Evolutionary conservation across 257 asterid species (phyloP).

Genomic region (Leonotis leonurus): DNA sequence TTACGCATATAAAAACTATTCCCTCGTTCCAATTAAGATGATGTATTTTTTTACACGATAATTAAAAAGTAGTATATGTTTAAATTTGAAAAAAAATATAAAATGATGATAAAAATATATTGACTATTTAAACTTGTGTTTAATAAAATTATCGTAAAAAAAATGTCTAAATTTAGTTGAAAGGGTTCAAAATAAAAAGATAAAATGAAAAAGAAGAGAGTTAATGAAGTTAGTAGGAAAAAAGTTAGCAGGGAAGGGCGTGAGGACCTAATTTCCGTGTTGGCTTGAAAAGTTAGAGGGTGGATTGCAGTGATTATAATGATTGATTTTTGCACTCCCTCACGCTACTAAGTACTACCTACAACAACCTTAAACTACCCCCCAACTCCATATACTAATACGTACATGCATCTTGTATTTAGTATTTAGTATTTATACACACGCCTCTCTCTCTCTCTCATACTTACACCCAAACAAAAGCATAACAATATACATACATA

Average conservation of each 20-base stretch:
- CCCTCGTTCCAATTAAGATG: too few species aligned
- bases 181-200: neutral
- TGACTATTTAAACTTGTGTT: too few species aligned
- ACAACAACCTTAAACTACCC: constrained; percentile 51
- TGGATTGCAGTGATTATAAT: constrained; percentile 56
- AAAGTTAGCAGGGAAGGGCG: constrained; percentile 18
- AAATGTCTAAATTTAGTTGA: too few species aligned
- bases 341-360: too few species aligned
- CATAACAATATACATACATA: neutral
- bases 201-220: neutral
- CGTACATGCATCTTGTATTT: neutral
- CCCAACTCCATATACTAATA: neutral
- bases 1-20: too few species aligned
- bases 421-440: neutral
- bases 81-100: too few species aligned
- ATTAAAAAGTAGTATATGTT: too few species aligned
- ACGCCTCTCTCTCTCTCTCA: neutral
- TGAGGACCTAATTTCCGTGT: constrained; percentile 34
- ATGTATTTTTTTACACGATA: too few species aligned
- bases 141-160: too few species aligned
- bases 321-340: constrained; percentile 45
- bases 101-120: too few species aligned
- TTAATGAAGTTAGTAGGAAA: constrained; percentile 7
- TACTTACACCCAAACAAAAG: too few species aligned
- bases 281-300: constrained; percentile 27